Base-by-base conservation (phyloP, 1,139 yeast species). In the Chernovozyma aurita region DNA sequence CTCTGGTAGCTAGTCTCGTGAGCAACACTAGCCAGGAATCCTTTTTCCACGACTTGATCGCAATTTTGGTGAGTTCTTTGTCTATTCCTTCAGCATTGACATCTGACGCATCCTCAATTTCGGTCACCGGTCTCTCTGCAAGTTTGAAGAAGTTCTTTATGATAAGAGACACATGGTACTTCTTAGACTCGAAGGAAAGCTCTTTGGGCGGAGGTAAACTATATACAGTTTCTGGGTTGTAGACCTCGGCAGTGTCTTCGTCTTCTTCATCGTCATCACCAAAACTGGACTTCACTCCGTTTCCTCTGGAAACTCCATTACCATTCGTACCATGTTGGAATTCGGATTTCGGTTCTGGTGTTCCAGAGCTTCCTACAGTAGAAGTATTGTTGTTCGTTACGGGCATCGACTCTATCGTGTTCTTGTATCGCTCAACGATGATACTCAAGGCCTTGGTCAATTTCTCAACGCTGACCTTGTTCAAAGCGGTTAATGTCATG, bases 21-120 rank as follows among this genome's bases (percentile, higher is more conserved):
- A 87, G 64, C n/a, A 90, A 54, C 9, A 80, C 65, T 14, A 85
- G 61, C 96, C 96, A 87, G 1, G 92, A 78, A 45, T 80, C 82
- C 38, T 74, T 73, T 33, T 73, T 75, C 90, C 92, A 84, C 25
- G 73, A 65, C 17, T 70, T 61, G 21, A 78, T 75, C 3, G 84
- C 85, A 9, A 76, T 68, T 41, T 69, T 75, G 2, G 74, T 65
- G 32, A 78, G 61, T 42, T 70, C 74, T 16, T 58, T 53, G 38
- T 38, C 65, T 24, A 50, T 57, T 15, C 46, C 52, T 24, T 41
- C 42, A 2, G 33, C 36, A 15, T 37, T 40, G 1, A 40, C 45
- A 4, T 43, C 49, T 3, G 29, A 12, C 16, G 3, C 13, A 9
- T 49, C 55, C 2, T 49, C 56, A 7, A 46, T 41, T 45, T 53